These are phyloP conservation scores for Xenosphaeropsis pyriputrescens DNA, from an alignment of 2,329 filamentous ascomycete genomes.

Conservation along the genomic window DNA sequence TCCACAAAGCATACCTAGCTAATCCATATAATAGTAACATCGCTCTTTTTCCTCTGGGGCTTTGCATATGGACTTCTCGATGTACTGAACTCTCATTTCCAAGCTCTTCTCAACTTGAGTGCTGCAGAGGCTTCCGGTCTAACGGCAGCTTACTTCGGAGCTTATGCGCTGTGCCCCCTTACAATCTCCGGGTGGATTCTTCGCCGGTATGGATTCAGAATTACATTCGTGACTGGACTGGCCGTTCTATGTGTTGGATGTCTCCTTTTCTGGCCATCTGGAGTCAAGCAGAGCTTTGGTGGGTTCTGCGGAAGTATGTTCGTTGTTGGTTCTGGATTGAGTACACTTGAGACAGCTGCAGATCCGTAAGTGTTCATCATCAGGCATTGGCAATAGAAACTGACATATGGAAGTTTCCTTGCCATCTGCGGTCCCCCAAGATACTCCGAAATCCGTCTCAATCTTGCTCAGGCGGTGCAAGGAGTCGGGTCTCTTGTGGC, in stretches of 20 bases:
- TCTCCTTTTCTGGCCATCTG: slow-evolving; percentile 42
- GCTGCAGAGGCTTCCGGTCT: slow-evolving; percentile 10
- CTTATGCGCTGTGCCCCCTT: slow-evolving; percentile 56
- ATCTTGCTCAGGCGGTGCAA: slow-evolving; percentile 65
- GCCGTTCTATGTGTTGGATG: slow-evolving; percentile 49
- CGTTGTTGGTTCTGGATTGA: slow-evolving; percentile 59
- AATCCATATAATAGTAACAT: slow-evolving; percentile 23
- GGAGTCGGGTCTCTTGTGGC: slow-evolving; percentile 61
- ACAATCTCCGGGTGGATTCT: slow-evolving; percentile 51
- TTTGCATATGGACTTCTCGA: slow-evolving; percentile 29
- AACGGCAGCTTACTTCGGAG: slow-evolving; percentile 25
- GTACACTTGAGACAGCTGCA: slow-evolving; percentile 62
- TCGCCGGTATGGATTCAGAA: slow-evolving; percentile 46
- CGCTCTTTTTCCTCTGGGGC: slow-evolving; percentile 36
- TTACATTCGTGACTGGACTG: slow-evolving; percentile 53
- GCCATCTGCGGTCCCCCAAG: slow-evolving; percentile 48
- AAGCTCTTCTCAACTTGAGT: slow-evolving; percentile 22
- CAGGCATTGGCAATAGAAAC: no score
- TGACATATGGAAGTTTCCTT: slow-evolving; percentile 6
- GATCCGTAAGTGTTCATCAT: slow-evolving; percentile 35
- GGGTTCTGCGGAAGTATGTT: slow-evolving; percentile 64
- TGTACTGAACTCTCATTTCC: slow-evolving; percentile 27
- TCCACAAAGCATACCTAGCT: background rate
- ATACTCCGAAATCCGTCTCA: slow-evolving; percentile 61
- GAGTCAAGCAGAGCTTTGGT: slow-evolving; percentile 45